phyloP scores from a whole-genome alignment of 805 yeast genomes.

The Maudiozyma saulgeensis region DNA sequence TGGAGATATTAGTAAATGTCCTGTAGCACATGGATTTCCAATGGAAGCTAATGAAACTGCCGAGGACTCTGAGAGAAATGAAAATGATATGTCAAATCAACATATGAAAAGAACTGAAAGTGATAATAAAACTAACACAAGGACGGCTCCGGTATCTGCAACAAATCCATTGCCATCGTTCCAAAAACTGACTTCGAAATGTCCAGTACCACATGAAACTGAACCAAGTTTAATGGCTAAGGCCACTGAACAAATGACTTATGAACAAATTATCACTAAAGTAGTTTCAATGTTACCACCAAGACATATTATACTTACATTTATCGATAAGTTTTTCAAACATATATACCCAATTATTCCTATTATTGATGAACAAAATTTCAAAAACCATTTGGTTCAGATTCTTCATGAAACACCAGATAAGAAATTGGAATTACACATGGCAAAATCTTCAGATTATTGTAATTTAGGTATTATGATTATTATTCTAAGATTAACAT shows the following conservation, averaged over 20 bases:
- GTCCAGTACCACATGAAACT: slow-evolving; percentile 19
- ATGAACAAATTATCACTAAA: slow-evolving; percentile 20
- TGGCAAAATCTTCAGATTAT: slow-evolving; percentile 33
- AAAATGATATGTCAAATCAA: neutral
- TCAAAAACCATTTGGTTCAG: slow-evolving; percentile 26
- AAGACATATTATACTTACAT: slow-evolving; percentile 44
- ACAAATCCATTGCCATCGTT: slow-evolving; percentile 15
- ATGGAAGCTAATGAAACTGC: neutral
- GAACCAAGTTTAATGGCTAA: neutral
- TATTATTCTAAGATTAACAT: slow-evolving; percentile 43
- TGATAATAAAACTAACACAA: neutral
- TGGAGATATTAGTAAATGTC: slow-evolving; percentile 8
- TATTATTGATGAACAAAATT: slow-evolving; percentile 45
- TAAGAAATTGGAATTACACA: slow-evolving; percentile 18
- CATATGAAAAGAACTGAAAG: neutral
- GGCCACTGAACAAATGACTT: slow-evolving; percentile 4
- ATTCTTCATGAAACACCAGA: slow-evolving; percentile 13
- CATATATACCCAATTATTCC: slow-evolving; percentile 58
- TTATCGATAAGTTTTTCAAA: slow-evolving; percentile 50
- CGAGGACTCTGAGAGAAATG: neutral
- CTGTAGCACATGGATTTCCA: slow-evolving; percentile 12
- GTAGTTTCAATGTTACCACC: slow-evolving; percentile 41
- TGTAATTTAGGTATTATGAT: slow-evolving; percentile 40
- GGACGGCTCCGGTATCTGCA: slow-evolving; percentile 1
- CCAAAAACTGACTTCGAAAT: slow-evolving; percentile 19